phyloP scores from a whole-genome alignment of 1,284 basidiomycete genomes.

The Ustilago nuda region DNA sequence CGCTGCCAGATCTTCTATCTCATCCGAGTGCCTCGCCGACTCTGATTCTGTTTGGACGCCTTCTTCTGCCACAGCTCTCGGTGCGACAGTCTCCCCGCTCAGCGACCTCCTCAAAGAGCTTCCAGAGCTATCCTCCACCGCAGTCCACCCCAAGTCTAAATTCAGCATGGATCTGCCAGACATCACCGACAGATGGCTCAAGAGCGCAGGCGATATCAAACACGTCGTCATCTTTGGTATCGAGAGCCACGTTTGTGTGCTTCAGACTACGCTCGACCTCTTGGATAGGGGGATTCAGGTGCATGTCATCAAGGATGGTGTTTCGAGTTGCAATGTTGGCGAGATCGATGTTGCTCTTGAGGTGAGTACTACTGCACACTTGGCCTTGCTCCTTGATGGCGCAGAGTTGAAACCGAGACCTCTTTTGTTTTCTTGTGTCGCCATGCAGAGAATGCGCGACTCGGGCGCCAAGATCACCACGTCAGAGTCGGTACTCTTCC shows the following conservation, averaged over 20 bases:
- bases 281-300: slow-evolving; percentile 74
- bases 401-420: neutral
- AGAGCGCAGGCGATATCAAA: slow-evolving; percentile 70
- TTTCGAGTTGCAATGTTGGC: slow-evolving; percentile 80
- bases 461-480: slow-evolving; percentile 82
- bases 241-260: slow-evolving; percentile 87
- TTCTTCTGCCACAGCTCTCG: slow-evolving; percentile 73
- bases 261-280: slow-evolving; percentile 82
- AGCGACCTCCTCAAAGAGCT: slow-evolving; percentile 73
- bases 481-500: slow-evolving; percentile 83
- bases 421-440: neutral
- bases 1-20: too few relatives aligned
- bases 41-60: neutral
- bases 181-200: slow-evolving; percentile 73
- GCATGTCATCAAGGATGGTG: slow-evolving; percentile 82
- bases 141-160: slow-evolving; percentile 77
- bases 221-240: slow-evolving; percentile 85
- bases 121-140: slow-evolving; percentile 74
- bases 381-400: neutral
- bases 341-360: slow-evolving; percentile 72
- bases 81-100: slow-evolving; percentile 77
- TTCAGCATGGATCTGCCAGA: slow-evolving; percentile 86
- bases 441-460: slow-evolving; percentile 74
- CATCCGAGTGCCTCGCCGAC: neutral
- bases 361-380: slow-evolving; percentile 70